Evolutionary conservation across 192 early-diverging fungal genomes (phyloP).

Genomic region (Paraglomus brasilianum): DNA sequence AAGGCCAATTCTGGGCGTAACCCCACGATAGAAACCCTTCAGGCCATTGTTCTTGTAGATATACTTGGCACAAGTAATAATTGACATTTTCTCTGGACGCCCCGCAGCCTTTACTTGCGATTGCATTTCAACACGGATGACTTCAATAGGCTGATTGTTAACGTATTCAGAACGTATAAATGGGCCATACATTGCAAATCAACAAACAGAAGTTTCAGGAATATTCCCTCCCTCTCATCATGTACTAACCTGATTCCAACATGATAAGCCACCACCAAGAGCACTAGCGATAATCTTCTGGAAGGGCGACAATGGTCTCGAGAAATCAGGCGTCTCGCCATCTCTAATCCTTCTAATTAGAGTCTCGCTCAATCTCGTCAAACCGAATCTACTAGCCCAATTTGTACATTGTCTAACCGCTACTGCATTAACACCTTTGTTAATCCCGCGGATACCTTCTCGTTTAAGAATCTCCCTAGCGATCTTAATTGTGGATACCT

Average conservation of each 20-base stretch:
- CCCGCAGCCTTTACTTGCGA: slow-evolving; percentile 83
- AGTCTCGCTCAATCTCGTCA: slow-evolving; percentile 75
- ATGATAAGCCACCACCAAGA: slow-evolving; percentile 86
- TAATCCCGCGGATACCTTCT: slow-evolving; percentile 95
- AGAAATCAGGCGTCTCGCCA: slow-evolving; percentile 39
- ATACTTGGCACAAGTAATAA: slow-evolving; percentile 77
- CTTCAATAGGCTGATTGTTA: slow-evolving; percentile 82
- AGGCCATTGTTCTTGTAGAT: slow-evolving; percentile 92
- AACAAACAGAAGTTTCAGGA: too few relatives aligned
- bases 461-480: slow-evolving; percentile 86
- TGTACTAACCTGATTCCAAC: slow-evolving; percentile 79
- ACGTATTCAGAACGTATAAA: too few relatives aligned
- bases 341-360: slow-evolving; percentile 58
- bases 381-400: slow-evolving; percentile 97
- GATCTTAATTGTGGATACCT: slow-evolving; percentile 76
- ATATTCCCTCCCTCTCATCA: not conserved
- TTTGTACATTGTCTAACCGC: slow-evolving; percentile 96
- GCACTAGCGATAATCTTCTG: slow-evolving; percentile 78
- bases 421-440: slow-evolving; percentile 99
- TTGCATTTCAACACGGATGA: slow-evolving; percentile 99
- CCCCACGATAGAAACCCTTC: slow-evolving; percentile 89
- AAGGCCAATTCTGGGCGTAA: slow-evolving; percentile 75
- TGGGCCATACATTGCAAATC: too few relatives aligned
- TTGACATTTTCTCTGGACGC: slow-evolving; percentile 91
- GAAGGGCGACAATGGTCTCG: slow-evolving; percentile 42